phyloP scores from a whole-genome alignment of 768 basidiomycete genomes.

The Galerina sulciceps region DNA sequence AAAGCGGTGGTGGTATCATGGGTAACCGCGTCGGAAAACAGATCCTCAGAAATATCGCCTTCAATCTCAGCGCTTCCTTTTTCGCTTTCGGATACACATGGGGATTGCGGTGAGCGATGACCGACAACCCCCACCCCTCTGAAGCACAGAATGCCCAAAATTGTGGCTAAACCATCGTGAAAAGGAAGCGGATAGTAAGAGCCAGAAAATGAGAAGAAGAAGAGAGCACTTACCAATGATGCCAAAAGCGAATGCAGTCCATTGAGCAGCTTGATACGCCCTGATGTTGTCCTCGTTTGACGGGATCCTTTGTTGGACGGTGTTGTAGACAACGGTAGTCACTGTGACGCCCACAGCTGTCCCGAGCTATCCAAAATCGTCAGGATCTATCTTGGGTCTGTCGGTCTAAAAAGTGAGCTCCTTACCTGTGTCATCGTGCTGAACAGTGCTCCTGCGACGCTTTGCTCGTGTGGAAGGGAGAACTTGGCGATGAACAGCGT shows the following conservation, averaged over 20 bases:
- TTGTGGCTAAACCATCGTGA: conserved; percentile 16
- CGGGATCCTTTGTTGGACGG: conserved; percentile 38
- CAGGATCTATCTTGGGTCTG: neutral
- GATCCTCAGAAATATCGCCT: neutral
- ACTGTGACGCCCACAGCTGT: conserved; percentile 73
- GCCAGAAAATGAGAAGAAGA: neutral
- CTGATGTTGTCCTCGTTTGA: conserved; percentile 38
- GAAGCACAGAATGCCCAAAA: conserved; percentile 28
- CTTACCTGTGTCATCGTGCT: conserved; percentile 77
- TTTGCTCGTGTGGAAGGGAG: conserved; percentile 70
- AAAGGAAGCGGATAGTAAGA: neutral
- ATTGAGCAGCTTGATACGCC: conserved; percentile 68
- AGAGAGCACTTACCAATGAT: conserved; percentile 45
- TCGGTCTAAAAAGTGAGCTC: neutral
- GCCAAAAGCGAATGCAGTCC: conserved; percentile 67
- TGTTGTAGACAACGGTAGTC: conserved; percentile 72
- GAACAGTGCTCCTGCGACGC: conserved; percentile 75
- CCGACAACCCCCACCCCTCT: conserved; percentile 34
- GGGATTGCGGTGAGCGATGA: neutral
- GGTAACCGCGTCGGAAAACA: no score
- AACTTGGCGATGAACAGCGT: conserved; percentile 77
- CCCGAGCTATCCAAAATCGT: conserved; percentile 52
- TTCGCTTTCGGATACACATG: neutral
- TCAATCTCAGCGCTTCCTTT: neutral
- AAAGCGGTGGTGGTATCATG: no score